phyloP scores from a whole-genome alignment of 805 yeast genomes.

The Saturnispora galanensis region DNA sequence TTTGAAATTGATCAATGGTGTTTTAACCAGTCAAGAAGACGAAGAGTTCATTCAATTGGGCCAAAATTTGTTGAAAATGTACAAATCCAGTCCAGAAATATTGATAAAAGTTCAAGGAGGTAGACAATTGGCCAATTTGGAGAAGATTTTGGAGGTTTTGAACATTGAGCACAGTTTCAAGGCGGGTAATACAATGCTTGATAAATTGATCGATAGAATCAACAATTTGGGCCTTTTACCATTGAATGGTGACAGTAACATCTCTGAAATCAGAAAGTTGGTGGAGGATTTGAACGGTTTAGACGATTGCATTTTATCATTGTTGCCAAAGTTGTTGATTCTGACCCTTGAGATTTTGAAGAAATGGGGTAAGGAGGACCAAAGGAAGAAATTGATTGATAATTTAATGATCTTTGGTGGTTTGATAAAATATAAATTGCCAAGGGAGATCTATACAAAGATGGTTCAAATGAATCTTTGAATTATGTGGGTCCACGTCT shows the following conservation, averaged over 20 bases:
- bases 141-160: conserved; percentile 53
- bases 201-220: conserved; percentile 33
- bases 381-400: conserved; percentile 48
- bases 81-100: conserved; percentile 50
- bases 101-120: conserved; percentile 39
- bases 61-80: conserved; percentile 33
- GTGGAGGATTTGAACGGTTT: conserved; percentile 50
- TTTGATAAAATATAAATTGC: conserved; percentile 88
- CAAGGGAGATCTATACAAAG: conserved; percentile 63
- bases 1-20: conserved; percentile 58
- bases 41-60: conserved; percentile 40
- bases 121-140: conserved; percentile 54
- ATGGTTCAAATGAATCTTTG: not conserved
- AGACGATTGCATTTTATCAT: conserved; percentile 66
- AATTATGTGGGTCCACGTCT: conserved; percentile 1
- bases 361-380: conserved; percentile 13
- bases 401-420: conserved; percentile 94
- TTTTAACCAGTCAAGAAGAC: conserved; percentile 61
- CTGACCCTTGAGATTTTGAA: conserved; percentile 72
- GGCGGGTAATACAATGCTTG: conserved; percentile 23
- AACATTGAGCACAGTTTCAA: conserved; percentile 45
- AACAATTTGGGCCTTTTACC: conserved; percentile 62
- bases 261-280: conserved; percentile 55
- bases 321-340: conserved; percentile 69
- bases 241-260: conserved; percentile 35